Base-by-base conservation (phyloP, 768 basidiomycete species). In the Chalciporus chontae region DNA sequence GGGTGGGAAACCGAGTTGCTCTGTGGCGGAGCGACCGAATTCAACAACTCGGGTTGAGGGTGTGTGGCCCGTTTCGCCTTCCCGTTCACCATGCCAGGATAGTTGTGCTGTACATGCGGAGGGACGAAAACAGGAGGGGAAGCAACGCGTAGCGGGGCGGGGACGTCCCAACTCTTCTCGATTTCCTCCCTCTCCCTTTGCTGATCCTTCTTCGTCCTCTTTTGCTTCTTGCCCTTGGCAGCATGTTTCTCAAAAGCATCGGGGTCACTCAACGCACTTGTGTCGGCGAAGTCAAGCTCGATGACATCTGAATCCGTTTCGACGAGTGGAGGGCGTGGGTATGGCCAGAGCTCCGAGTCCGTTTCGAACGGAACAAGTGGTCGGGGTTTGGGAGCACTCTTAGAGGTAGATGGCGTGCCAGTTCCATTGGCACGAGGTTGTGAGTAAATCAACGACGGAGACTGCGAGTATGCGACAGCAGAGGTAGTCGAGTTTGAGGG, bases 261-360 rank as follows among this genome's bases (percentile, higher is more conserved):
- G 2, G 80, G 79, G 55, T 89, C 82, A 61, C 85, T 87, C 59
- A 90, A 64, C 18, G 84, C 81, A 50, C 84, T 83, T 38, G 78
- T 89, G 48, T 89, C 87, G 5, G 76, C 75, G 58, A 87, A 90
- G 62, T 86, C 84, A 44, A 90, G 79, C 64, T 89, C 87, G 9
- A 89, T 77, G 21, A 90, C 79, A 47, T 85, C 86, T 4, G 73
- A 73, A 34, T 69, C 69, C 45, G 49, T 61, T 49, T 74, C 73
- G 48, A 74, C 69, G 41, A 73, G 67, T 10, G 73, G 73, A 4
- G 69, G 69, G 34, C 76, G 79, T 0, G 80, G 77, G 58, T 85
- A 85, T 4, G 87, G 84, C 86, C 85, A 88, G 14, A 87, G 71
- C 29, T 85, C 81, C 8, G 84, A 81, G 52, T 81, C 80, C 0